Evolutionary conservation across 768 basidiomycete species (phyloP).

Genomic region (Leccinum barrowsii): DNA sequence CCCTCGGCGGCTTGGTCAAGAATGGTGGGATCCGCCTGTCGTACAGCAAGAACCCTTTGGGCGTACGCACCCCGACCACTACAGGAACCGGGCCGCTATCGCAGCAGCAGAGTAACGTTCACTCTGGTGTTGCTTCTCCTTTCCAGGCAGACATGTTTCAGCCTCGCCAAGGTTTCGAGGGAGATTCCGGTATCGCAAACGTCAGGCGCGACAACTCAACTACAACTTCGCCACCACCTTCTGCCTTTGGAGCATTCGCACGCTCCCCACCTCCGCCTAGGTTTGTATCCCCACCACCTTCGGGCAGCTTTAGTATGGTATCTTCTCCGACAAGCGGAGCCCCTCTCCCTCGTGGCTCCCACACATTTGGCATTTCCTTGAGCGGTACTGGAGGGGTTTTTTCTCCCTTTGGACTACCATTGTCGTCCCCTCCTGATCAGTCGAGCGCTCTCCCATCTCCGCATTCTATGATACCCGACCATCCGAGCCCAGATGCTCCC

Average conservation of each 20-base stretch:
- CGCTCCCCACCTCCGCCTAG: conserved; percentile 35
- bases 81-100: conserved; percentile 29
- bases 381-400: conserved; percentile 25
- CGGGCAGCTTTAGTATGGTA: conserved; percentile 27
- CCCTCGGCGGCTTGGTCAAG: conserved; percentile 88
- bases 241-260: conserved; percentile 27
- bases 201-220: conserved; percentile 25
- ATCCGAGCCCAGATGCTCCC: conserved; percentile 29
- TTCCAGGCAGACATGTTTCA: conserved; percentile 28
- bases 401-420: conserved; percentile 33
- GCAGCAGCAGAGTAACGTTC: conserved; percentile 25
- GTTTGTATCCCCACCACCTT: conserved; percentile 33
- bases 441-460: conserved; percentile 25
- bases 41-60: conserved; percentile 98
- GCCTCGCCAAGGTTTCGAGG: conserved; percentile 29
- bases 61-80: conserved; percentile 78
- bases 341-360: conserved; percentile 29
- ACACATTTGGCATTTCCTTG: conserved; percentile 31
- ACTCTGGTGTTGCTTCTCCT: conserved; percentile 24
- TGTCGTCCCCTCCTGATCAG: conserved; percentile 30
- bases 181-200: conserved; percentile 18
- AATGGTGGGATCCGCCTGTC: conserved; percentile 94
- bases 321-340: conserved; percentile 26
- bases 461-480: conserved; percentile 37
- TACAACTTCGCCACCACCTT: conserved; percentile 23